Base-by-base conservation (phyloP, 1,284 basidiomycete species). In the Cronartium quercuum region DNA sequence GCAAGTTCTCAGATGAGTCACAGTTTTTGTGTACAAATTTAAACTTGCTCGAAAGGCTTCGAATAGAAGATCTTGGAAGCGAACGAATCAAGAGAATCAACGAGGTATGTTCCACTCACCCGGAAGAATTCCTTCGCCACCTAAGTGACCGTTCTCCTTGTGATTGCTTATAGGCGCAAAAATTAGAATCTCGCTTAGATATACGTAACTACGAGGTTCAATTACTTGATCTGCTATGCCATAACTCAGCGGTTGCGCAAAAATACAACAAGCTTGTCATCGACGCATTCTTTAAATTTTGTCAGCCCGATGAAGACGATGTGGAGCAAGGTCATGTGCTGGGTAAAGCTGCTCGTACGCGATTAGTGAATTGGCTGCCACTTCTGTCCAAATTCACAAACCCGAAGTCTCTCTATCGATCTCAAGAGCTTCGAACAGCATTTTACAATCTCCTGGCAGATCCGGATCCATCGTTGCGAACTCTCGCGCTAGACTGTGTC, bases 311-410 rank as follows among this genome's bases (percentile, higher is more conserved):
- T 5, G 81, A 81, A 3, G 81, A 82, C 15, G 79, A 80, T 51
- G 79, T 81, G 13, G 83, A 83, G 74, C 55, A 83, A 82, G 81
- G 81, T 82, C 0, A 78, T 83, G n/a, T 82, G 21, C 34, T 77
- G 73, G 69, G 81, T 21, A 79, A 82, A 1, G 81, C 83, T 5
- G 85, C 82, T 88, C 12, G 82, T 86, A 4, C 84, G 85, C 69
- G 82, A 84, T 86, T 93, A 37, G 84, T 82, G 21, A 84, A 87
- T 1, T 97, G 91, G 88, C 87, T 98, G 35, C 87, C 87, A 41
- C 85, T 98, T 1, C 91, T 98, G 80, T 86, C 90, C 74, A 94
- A 93, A 81, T 91, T 99, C 81, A 84, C 84, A 78, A 97, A 97
- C 80, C 94, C 94, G 10, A 94, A 93, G 82, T 91, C 91, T 0